Base-by-base conservation (phyloP, 192 early-diverging fungal genomes). In the Coemansia sp. region DNA sequence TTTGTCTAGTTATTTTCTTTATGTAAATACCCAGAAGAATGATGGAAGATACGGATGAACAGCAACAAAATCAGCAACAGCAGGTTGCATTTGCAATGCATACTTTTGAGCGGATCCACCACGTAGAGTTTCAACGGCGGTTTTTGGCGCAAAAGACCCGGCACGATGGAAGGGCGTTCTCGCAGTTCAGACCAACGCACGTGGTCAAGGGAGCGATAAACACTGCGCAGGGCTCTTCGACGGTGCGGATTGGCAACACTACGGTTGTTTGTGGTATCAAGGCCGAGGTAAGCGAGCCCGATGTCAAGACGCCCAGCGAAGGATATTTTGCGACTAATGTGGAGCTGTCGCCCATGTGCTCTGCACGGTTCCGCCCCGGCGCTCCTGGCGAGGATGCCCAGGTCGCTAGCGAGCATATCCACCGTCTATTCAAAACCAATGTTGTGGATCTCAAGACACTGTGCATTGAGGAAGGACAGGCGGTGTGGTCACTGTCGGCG, bases 261-360 rank as follows among this genome's bases (percentile, higher is more conserved):
- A 94, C 90, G 12, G 91, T 94, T 16, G 83, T 95, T 6, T 97
- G 95, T 65, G 96, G 94, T 20, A 89, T 99, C 58, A 99, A 99
- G 73, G 95, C 92, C 21, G 94, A 97, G 77, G 92, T 96, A 3
- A 83, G 92, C 28, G 89, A 91, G 64, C 95, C 96, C 28, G 77
- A 81, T 25, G 72, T 93, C 26, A 84, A 81, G 40, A 31, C 33
- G 1, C 94, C 94, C 20, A 74, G 84, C 45, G 67, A 86, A 39
- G 95, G 96, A 13, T 97, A 87, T 62, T 79, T 99, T 87, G 93
- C 95, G 16, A 92, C 94, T 3, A 99, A 97, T 64, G 76, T 99
- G 9, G 94, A 96, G 58, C 78, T 99, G 26, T 90, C 93, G 37
- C 89, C 96, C n/a, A 87, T 97, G 67, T 92, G 92, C 65, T 93